Evolutionary conservation across 2,329 filamentous ascomycete species (phyloP).

Genomic region (Talaromyces pinophilus): DNA sequence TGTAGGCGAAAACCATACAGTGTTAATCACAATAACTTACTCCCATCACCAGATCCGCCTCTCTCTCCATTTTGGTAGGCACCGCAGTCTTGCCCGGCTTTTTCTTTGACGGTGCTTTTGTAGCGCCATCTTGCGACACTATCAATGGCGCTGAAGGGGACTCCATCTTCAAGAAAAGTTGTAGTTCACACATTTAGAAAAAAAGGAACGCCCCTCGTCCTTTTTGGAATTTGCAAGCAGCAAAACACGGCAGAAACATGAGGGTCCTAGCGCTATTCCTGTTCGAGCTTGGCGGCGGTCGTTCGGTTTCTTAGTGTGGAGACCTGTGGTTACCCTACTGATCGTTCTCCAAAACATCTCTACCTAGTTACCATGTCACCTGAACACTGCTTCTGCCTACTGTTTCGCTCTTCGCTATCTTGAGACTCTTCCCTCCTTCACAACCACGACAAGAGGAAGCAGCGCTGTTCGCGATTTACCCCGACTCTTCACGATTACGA

Average conservation of each 20-base stretch:
- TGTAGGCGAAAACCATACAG: slow-evolving; percentile 11
- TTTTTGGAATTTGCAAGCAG: not conserved
- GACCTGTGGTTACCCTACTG: slow-evolving; percentile 4
- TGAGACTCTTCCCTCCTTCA: not conserved
- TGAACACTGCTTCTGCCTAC: slow-evolving; percentile 19
- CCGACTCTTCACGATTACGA: not conserved
- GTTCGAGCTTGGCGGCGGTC: not conserved
- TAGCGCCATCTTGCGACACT: not conserved
- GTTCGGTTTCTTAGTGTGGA: slow-evolving; percentile 8
- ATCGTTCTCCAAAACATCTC: slow-evolving; percentile 7
- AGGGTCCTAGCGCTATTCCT: not conserved
- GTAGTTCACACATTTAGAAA: not conserved
- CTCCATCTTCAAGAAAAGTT: not conserved
- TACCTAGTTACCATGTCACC: slow-evolving; percentile 17
- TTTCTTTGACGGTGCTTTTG: not conserved
- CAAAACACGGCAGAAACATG: slow-evolving; percentile 14
- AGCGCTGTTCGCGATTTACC: not conserved
- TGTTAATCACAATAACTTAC: slow-evolving; percentile 39
- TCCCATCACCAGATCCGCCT: slow-evolving; percentile 57
- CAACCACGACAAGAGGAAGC: not conserved
- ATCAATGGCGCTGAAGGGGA: not conserved
- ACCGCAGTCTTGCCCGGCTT: slow-evolving; percentile 26
- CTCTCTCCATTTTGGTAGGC: slow-evolving; percentile 39
- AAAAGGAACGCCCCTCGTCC: slow-evolving; percentile 8
- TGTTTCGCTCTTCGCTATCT: not conserved